Base-by-base conservation (phyloP, 257 asterid species). In the Solanum pinnatisectum region DNA sequence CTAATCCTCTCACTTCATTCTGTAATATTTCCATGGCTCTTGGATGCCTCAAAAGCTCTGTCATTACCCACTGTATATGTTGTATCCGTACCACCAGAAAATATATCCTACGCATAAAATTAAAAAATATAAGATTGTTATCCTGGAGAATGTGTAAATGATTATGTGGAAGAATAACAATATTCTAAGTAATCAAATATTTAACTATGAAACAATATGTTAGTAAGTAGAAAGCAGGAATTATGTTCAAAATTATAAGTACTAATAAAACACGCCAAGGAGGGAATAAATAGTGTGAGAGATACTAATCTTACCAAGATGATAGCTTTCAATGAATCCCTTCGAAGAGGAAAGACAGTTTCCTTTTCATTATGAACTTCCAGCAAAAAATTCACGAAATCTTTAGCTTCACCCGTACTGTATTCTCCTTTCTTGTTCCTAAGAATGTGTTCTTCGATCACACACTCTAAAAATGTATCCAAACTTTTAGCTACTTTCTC, bases 381-480 rank as follows among this genome's bases (percentile, higher is more conserved):
- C 73, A 67, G 16, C 35, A 67, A 67, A 25, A 67, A 35, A 3
- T 67, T 20, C 35, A 25, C 73, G 1, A 67, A 67, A 13, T 67
- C 73, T 67, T 25, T 25, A 67, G 36, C 73, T 67, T 67, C 73
- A 25, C 73, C 35, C 0, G 35, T 30, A 1, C 4, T 25, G 35
- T 67, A 5, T 67, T n/a, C 73, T 67, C 12, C 32, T 63, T 5
- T 63, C 1, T 63, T n/a, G 15, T 4, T 63, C 33, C 3, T 63
- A 63, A 10, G n/a, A 4, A 65, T 2, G 33, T n/a, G 72, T 10
- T 65, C 33, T 60, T 87, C 65, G 15, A 94, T 14, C 59, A 93
- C 91, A 3, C 74, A 16, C 68, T 87, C 93, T 40, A 94, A 23
- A 63, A 94, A 91, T 15, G 85, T 91, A 73, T 94, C 93, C 5